A percentile compares a stretch with the other conserved stretches of the same genome.
Evolutionary conservation across 768 basidiomycete genomes (phyloP).

Genomic region (Pholiota conissans): DNA sequence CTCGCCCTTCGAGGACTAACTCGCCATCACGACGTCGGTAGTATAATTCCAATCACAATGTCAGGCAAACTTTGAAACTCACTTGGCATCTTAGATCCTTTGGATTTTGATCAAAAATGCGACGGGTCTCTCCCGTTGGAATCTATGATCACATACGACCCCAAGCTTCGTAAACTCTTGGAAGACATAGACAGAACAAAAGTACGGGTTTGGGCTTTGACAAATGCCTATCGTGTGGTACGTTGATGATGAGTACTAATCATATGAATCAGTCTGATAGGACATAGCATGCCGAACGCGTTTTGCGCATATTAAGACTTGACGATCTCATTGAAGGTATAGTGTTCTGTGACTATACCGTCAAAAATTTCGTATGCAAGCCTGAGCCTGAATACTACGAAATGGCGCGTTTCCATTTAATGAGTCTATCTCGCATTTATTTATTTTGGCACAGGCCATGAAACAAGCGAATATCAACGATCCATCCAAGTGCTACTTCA

Average conservation of each 20-base stretch:
- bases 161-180: slow-evolving; percentile 62
- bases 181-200: slow-evolving; percentile 79
- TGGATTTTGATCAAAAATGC: slow-evolving; percentile 84
- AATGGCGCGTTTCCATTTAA: slow-evolving; percentile 37
- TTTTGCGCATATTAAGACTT: slow-evolving; percentile 70
- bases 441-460: slow-evolving; percentile 54
- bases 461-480: slow-evolving; percentile 57
- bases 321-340: slow-evolving; percentile 75
- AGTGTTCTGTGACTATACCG: slow-evolving; percentile 76
- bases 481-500: slow-evolving; percentile 71
- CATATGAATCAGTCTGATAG: slow-evolving; percentile 1
- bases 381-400: slow-evolving; percentile 74
- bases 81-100: slow-evolving; percentile 48
- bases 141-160: slow-evolving; percentile 69
- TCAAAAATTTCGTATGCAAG: slow-evolving; percentile 73
- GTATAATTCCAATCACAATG: slow-evolving; percentile 15
- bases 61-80: too few relatives aligned
- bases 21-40: slow-evolving; percentile 76
- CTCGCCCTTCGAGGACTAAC: slow-evolving; percentile 79
- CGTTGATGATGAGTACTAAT: slow-evolving; percentile 13
- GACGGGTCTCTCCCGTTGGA: slow-evolving; percentile 85
- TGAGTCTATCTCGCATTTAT: slow-evolving; percentile 1
- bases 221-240: slow-evolving; percentile 81
- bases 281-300: slow-evolving; percentile 75
- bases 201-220: slow-evolving; percentile 81